phyloP scores from a whole-genome alignment of 2,329 filamentous ascomycete genomes.

The Colletotrichum lini region DNA sequence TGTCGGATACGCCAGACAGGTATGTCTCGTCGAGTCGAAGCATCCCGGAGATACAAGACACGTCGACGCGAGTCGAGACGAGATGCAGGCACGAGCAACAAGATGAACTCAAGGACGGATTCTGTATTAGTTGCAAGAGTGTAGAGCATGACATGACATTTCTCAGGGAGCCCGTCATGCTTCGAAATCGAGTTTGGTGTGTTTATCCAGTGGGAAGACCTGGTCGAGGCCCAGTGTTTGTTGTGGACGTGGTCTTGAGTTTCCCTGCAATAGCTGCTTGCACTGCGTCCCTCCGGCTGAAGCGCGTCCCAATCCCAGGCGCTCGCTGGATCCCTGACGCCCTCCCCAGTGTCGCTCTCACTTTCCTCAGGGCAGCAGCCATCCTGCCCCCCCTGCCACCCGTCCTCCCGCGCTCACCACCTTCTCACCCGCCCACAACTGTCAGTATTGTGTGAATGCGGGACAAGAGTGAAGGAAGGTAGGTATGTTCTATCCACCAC shows the following conservation, averaged over 20 bases:
- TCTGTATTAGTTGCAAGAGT: neutral
- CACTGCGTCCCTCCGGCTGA: constrained; percentile 1
- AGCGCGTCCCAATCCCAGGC: neutral
- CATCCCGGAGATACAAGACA: neutral
- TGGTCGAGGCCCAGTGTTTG: constrained; percentile 24
- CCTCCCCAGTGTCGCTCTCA: constrained; percentile 5
- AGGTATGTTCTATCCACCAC: no score
- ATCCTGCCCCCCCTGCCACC: constrained; percentile 5
- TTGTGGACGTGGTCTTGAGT: constrained; percentile 13
- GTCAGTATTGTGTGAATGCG: neutral
- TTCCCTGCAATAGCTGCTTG: constrained; percentile 16
- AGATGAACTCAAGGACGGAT: no score
- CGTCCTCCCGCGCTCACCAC: neutral
- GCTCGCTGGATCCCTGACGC: neutral
- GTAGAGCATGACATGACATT: constrained; percentile 1
- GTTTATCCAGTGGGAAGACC: constrained; percentile 4
- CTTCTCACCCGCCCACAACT: neutral
- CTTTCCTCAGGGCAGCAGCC: neutral
- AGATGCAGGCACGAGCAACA: no score
- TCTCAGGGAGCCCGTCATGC: neutral
- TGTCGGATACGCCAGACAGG: neutral
- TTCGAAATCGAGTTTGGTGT: neutral
- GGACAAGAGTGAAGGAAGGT: neutral
- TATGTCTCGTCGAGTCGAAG: neutral
- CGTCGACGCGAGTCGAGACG: neutral